phyloP scores from a whole-genome alignment of 2,329 filamentous ascomycete species.

The Aspergillus sp. region DNA sequence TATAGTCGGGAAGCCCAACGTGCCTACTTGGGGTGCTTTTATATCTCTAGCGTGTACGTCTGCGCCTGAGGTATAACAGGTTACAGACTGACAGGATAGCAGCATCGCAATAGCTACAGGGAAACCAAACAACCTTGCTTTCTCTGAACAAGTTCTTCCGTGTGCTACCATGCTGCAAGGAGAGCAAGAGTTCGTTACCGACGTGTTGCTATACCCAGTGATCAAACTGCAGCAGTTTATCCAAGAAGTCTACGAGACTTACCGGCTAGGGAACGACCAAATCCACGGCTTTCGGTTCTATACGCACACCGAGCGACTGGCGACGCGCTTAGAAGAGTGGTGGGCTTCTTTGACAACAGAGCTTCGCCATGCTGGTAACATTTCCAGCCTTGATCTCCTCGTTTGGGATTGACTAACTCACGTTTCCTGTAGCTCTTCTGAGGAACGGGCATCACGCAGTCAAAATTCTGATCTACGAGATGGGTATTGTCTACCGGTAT shows the following conservation, averaged over 20 bases:
- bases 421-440: not conserved
- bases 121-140: not conserved
- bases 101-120: not conserved
- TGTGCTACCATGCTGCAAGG: not conserved
- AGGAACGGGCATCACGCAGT: not conserved
- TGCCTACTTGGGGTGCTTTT: slow-evolving; percentile 2
- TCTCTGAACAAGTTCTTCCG: not conserved
- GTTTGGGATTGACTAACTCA: not conserved
- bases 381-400: not conserved
- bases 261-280: not conserved
- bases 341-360: not conserved
- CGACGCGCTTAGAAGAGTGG: not conserved
- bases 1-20: not conserved
- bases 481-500: slow-evolving; percentile 1
- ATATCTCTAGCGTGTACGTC: slow-evolving; percentile 1
- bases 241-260: not conserved
- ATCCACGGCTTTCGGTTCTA: not conserved
- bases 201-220: not conserved
- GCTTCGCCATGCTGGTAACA: not conserved
- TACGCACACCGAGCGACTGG: not conserved
- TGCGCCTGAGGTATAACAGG: no score
- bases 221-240: not conserved
- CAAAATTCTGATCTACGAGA: not conserved
- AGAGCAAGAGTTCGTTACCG: not conserved
- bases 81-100: not conserved